Base-by-base conservation (phyloP, 1,284 basidiomycete genomes). In the Marasmius sp. region DNA sequence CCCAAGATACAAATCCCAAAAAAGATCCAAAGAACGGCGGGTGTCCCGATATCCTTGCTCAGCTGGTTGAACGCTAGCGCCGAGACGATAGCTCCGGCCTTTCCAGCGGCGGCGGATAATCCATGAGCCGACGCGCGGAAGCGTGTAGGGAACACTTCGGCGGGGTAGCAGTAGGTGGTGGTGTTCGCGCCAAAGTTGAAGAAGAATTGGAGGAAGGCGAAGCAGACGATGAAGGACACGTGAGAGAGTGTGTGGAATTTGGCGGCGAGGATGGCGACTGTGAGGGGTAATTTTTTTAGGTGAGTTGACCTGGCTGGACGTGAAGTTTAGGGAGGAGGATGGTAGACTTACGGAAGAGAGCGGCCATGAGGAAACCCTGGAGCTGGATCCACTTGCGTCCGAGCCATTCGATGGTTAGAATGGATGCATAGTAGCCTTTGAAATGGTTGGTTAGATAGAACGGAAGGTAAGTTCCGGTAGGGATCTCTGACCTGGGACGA, bases 121-220 rank as follows among this genome's bases (percentile, higher is more conserved):
- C 89, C 89, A 73, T 91, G 89, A 11, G 86, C 88, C 58, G 85
- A 85, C 3, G 86, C 86, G 58, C 86, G 79, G 77, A 86, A 89
- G 50, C 86, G 81, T 2, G 90, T 91, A 6, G 90, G 89, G 83
- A 91, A 92, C 43, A 85, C 82, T 73, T 91, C 87, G 7, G 84
- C 86, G 33, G 89, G 89, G 69, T 83, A 83, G 64, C 76, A 77
- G 76, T 79, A 81, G 53, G 81, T 81, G n/a, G 81, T 82, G 72
- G 88, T 78, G 77, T 92, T 93, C 22, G 91, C 86, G 18, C 89
- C 89, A 70, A 85, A 86, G 70, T 85, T 85, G 75, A 84, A 84
- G 75, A 83, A 84, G 75, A 84, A 84, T 76, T 84, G 57, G n/a
- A 58, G 74, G 59, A 85, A 74, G 5, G 86, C 74, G 69, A 88